Base-by-base conservation (phyloP, 495 filamentous ascomycete species). In the Neurospora hispaniola region DNA sequence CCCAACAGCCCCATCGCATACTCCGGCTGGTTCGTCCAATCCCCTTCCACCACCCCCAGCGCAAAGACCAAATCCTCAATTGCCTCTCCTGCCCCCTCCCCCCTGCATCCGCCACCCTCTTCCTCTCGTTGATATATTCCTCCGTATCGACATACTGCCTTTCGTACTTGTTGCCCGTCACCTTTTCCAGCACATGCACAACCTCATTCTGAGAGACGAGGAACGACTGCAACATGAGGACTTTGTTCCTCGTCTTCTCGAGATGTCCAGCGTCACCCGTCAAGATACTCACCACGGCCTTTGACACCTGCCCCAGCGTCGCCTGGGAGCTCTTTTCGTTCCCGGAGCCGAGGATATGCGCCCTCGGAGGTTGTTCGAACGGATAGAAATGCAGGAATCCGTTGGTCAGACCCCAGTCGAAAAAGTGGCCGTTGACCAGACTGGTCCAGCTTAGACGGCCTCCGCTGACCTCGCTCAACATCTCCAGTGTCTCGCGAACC, bases 131-230 rank as follows among this genome's bases (percentile, higher is more conserved):
- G 31, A 80, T 74, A 42, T 74, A 80, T 39, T 69, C 75, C 8
- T 77, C 71, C 18, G 46, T 71, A 27, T 74, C 75, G 0, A 41
- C 44, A 18, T 70, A 42, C 14, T 31, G 27, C 27, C 54, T 66
- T 69, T 42, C 54, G 75, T 76, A 82, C 66, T 74, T 72, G 40
- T 76, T 72, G 0, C 81, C 86, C 14, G 78, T 78, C 18, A 80
- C 75, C 73, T 82, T 84, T 48, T 85, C 83, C 12, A 85, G 78
- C 14, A 81, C 71, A 2, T 74, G 75, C 1, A 88, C 71, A 31
- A 89, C 77, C 43, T 88, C 75, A 6, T 81, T 78, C 77, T 86
- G 85, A 5, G 84, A 84, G 1, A 82, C 79, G 1, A 76, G 77
- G 23, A 83, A 82, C 18, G 84, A 81, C n/a, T 84, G 74, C 10